phyloP scores from a whole-genome alignment of 1,284 basidiomycete genomes.

The Coniophora puteana region DNA sequence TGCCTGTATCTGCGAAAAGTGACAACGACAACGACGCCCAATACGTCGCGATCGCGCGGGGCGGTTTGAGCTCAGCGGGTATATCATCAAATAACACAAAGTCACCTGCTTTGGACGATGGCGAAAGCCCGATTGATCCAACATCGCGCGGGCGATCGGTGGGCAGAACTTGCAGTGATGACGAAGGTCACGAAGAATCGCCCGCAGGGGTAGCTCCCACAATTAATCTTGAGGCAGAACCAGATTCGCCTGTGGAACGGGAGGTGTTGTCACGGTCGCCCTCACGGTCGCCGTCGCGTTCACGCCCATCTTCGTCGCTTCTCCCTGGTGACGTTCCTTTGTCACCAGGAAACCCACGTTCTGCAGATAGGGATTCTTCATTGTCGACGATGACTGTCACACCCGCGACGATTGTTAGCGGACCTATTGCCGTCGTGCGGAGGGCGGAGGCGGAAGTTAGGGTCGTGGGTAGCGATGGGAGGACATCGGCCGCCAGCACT shows the following conservation, averaged over 20 bases:
- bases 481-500: too few relatives aligned
- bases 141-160: too few relatives aligned
- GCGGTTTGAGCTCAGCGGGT: too few relatives aligned
- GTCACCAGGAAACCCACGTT: too few relatives aligned
- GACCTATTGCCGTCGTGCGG: slow-evolving; percentile 33
- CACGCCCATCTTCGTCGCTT: slow-evolving; percentile 16
- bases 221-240: too few relatives aligned
- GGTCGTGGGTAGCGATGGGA: slow-evolving; percentile 33
- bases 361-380: slow-evolving; percentile 41
- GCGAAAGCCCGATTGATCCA: too few relatives aligned
- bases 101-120: too few relatives aligned
- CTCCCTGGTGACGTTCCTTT: too few relatives aligned
- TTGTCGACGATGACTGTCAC: slow-evolving; percentile 48
- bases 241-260: not conserved
- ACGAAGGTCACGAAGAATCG: slow-evolving; percentile 3
- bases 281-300: not conserved
- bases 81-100: too few relatives aligned
- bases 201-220: too few relatives aligned
- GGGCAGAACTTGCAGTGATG: not conserved
- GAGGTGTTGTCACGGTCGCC: slow-evolving; percentile 1
- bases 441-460: slow-evolving; percentile 45
- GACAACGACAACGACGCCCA: slow-evolving; percentile 24
- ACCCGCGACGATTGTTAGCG: slow-evolving; percentile 40
- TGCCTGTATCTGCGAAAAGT: slow-evolving; percentile 22
- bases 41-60: slow-evolving; percentile 23